These are phyloP conservation scores for Penicillium macrosclerotiorum DNA, from an alignment of 495 filamentous ascomycete genomes.

Conservation along the genomic window DNA sequence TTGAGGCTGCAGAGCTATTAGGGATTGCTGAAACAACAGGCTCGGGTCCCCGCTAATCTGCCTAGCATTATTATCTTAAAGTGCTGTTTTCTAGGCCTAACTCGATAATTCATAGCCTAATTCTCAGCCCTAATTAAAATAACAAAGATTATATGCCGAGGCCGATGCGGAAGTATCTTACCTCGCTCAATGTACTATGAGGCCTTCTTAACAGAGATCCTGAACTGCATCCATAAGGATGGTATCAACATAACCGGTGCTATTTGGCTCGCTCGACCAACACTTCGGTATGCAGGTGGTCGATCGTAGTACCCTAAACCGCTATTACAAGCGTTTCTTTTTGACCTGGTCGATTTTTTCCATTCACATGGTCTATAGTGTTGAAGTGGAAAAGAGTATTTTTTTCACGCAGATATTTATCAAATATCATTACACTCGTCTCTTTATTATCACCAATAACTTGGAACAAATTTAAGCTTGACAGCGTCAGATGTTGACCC, in stretches of 20 bases:
- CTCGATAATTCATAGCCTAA: slow-evolving; percentile 3
- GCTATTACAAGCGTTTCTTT: slow-evolving; percentile 1
- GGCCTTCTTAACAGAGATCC: background rate
- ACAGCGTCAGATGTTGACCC: no score
- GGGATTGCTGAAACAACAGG: slow-evolving; percentile 2
- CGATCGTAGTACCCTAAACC: background rate
- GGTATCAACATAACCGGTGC: slow-evolving; percentile 2
- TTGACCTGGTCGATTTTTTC: slow-evolving; percentile 3
- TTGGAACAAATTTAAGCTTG: no score
- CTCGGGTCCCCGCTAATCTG: slow-evolving; percentile 5
- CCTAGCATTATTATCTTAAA: background rate
- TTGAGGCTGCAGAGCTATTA: slow-evolving; percentile 6
- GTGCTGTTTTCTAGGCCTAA: background rate
- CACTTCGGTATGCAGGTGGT: slow-evolving; percentile 1
- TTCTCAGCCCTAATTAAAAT: background rate
- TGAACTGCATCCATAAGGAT: slow-evolving; percentile 3
- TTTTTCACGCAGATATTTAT: no score
- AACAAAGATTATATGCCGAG: background rate
- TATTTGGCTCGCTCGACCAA: background rate
- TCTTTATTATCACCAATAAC: no score
- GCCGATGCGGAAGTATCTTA: no score
- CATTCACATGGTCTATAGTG: slow-evolving; percentile 5
- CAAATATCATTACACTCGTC: no score
- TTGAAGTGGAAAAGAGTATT: no score
- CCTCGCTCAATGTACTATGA: slow-evolving; percentile 3